phyloP scores from a whole-genome alignment of 1,284 basidiomycete species.

The Rhodotorula sp. region DNA sequence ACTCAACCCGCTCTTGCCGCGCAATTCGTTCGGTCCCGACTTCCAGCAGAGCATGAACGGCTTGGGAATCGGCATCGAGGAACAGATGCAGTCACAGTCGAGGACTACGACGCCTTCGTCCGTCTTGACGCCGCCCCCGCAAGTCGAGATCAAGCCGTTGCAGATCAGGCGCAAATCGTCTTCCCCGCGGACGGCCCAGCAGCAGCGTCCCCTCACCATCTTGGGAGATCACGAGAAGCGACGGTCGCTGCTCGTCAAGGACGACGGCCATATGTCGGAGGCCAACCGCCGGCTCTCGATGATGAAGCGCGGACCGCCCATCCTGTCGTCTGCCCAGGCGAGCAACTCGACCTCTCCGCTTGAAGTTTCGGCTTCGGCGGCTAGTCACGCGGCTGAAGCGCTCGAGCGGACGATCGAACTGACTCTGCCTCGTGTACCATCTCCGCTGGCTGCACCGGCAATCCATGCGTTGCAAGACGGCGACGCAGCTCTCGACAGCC shows the following conservation, averaged over 20 bases:
- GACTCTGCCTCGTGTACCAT: not conserved
- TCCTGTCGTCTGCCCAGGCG: not conserved
- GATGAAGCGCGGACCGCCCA: conserved; percentile 8
- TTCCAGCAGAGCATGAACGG: conserved; percentile 3
- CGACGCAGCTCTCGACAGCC: not conserved
- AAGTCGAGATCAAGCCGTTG: not conserved
- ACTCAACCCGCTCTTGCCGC: not conserved
- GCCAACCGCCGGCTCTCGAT: conserved; percentile 11
- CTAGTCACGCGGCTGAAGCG: not conserved
- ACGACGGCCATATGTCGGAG: not conserved
- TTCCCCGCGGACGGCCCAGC: not conserved
- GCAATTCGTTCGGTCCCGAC: conserved; percentile 1
- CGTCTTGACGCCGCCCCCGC: conserved; percentile 1
- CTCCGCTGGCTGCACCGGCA: not conserved
- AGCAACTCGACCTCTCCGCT: conserved; percentile 5
- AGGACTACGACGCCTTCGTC: not conserved
- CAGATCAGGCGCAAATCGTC: not conserved
- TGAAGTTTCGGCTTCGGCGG: conserved; percentile 7
- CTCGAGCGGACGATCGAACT: not conserved
- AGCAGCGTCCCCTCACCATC: not conserved
- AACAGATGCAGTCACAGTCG: not conserved
- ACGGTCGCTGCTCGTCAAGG: not conserved
- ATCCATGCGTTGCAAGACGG: not conserved
- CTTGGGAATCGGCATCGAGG: conserved; percentile 15
- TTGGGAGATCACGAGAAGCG: not conserved